Base-by-base conservation (phyloP, 352 stramenopile species). In the Phytophthora parvispora region DNA sequence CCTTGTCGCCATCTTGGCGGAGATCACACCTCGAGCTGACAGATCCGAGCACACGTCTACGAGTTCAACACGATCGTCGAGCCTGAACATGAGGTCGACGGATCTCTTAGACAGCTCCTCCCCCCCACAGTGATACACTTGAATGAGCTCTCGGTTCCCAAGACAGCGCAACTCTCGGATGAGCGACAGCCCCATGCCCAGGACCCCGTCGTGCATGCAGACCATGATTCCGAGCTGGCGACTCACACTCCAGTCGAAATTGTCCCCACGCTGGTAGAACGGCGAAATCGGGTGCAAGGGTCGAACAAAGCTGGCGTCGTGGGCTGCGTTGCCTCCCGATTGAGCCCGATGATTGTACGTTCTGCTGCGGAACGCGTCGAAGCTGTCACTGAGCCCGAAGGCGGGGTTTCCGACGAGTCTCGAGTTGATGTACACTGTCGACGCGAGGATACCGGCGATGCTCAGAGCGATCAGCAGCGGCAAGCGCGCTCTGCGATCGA, bases 11-110 rank as follows among this genome's bases (percentile, higher is more conserved):
- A 72, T 47, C 0, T 69, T 32, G 0, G 10, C 28, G 3, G 60
- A 47, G 15, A 86, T 63, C 0, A 75, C 34, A 1, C 53, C 69
- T 27, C 42, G 40, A 4, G 28, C 38, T 8, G 64, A 7, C 13
- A 86, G 49, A 53, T 82, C 56, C 2, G 62, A 74, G 59, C 78
- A 86, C 43, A 82, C 72, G 58, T 86, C 78, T 24, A 86, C 69
- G 43, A 74, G 60, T 24, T 74, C 67, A 20, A 74, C 28, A 6
- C 67, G 67, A 20, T 71, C n/a, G 20, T 74, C 78, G 74, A 72
- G 13, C 42, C 51, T 31, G 22, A 75, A 75, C 1, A 73, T 16
- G 0, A 78, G 31, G 1, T 68, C 40, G 2, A 57, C 24, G 2
- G 65, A 78, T 55, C 54, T 62, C 34, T 28, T 36, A 20, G 84